phyloP scores from a whole-genome alignment of 2,329 filamentous ascomycete genomes.

The Neurospora crassa region DNA sequence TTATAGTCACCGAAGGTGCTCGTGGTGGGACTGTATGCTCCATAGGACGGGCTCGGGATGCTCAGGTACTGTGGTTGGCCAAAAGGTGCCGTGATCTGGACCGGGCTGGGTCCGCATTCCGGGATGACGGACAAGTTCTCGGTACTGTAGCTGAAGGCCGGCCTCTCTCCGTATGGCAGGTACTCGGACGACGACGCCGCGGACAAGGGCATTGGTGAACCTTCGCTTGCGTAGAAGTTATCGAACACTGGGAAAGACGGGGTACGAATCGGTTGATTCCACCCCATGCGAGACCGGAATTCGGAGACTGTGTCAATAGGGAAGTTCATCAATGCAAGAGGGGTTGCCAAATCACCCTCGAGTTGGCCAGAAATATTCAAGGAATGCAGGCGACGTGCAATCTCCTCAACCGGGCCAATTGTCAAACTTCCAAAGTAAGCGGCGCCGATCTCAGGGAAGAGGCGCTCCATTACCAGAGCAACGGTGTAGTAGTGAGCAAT shows the following conservation, averaged over 20 bases:
- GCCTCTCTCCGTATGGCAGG: constrained; percentile 42
- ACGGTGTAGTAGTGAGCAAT: constrained; percentile 89
- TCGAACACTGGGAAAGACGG: constrained; percentile 53
- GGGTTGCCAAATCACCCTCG: constrained; percentile 49
- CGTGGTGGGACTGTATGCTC: constrained; percentile 52
- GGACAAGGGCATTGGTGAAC: constrained; percentile 31
- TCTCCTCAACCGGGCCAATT: constrained; percentile 75
- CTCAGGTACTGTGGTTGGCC: constrained; percentile 47
- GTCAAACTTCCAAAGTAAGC: constrained; percentile 79
- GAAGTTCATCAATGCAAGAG: constrained; percentile 60
- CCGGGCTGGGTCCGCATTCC: constrained; percentile 40
- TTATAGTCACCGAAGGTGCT: constrained; percentile 46
- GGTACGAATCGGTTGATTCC: constrained; percentile 49
- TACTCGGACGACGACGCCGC: constrained; percentile 32
- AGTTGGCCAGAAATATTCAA: constrained; percentile 52
- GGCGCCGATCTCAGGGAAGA: constrained; percentile 85
- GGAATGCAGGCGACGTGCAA: constrained; percentile 63
- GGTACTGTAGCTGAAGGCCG: constrained; percentile 54
- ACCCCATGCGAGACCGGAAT: constrained; percentile 62
- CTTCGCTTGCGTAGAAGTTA: constrained; percentile 40
- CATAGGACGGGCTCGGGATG: constrained; percentile 53
- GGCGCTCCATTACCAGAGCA: constrained; percentile 75
- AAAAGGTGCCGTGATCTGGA: constrained; percentile 48
- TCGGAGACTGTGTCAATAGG: constrained; percentile 59
- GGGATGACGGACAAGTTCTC: constrained; percentile 50